Evolutionary conservation across 2,329 filamentous ascomycete species (phyloP), one percentile per base, ranked within the genome.

Genomic region (Corinectria fuckeliana): DNA sequence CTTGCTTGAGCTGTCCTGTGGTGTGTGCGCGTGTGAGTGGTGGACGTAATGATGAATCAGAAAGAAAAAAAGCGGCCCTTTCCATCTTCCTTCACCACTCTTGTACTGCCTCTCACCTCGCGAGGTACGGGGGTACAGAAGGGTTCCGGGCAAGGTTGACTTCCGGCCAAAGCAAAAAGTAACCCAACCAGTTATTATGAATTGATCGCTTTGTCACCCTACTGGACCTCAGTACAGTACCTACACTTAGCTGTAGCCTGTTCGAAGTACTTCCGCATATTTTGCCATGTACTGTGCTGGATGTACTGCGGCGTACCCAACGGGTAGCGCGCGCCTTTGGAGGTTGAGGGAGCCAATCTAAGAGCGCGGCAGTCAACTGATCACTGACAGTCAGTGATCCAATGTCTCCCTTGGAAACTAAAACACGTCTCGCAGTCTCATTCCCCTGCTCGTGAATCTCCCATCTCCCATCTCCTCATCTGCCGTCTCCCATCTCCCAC

Each of bases 331-430:
- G 32, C 32, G 7, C 32, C n/a, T 45, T 54, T 41, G 41, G 30
- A 42, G 41, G 57, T 60, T 60, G 47, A 49, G 48, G 42, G 49
- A 54, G 47, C 55, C 55, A 58, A 61, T 60, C 48, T 21, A 14
- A 38, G 13, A 38, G 21, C n/a, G 55, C 30, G 30, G 56, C 44
- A 64, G 61, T 64, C 62, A 67, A 65, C 63, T 67, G 56, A 64
- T 62, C 47, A 49, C 21, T 38, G 44, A 28, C 21, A 11, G 16
- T 38, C 21, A 11, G 16, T 38, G 30, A 34, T 34, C 32, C 14
- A 34, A 34, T 34, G 14, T 47, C 58, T 68, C 68, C 71, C 69
- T 71, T 70, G 62, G 48, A 65, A 70, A 73, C 64, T 67, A 69
- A 71, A 73, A 73, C 68, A 69, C 32, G 65, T 66, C 60, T 69